Evolutionary conservation across 139 green algal species (phyloP).

Genomic region (Gonium pectorale): DNA sequence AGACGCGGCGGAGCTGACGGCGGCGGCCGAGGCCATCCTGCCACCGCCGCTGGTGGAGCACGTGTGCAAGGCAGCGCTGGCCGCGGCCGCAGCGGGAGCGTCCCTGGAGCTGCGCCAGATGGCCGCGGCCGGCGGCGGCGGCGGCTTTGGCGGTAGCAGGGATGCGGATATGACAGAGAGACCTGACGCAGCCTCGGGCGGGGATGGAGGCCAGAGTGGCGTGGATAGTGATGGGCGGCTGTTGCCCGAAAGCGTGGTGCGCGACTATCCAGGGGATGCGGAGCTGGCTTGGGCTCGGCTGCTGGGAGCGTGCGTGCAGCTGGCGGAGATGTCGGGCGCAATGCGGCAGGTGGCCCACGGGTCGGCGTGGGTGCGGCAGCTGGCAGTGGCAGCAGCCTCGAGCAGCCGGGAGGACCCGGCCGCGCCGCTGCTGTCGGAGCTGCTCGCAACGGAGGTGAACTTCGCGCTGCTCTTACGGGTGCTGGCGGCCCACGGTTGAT

Average conservation of each 20-base stretch:
- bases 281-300: conserved; percentile 42
- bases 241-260: background rate
- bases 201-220: too few species aligned
- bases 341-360: background rate
- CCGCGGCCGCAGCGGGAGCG: background rate
- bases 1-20: background rate
- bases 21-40: background rate
- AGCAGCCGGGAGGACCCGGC: background rate
- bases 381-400: background rate
- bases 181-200: too few species aligned
- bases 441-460: background rate
- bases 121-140: background rate
- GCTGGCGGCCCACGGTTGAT: background rate
- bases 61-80: background rate
- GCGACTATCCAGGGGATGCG: conserved; percentile 15
- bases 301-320: background rate
- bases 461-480: conserved; percentile 19
- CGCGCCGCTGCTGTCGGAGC: background rate
- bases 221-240: too few species aligned
- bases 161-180: background rate
- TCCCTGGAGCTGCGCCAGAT: conserved; percentile 1
- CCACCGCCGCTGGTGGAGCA: background rate
- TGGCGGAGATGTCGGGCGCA: background rate
- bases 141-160: too few species aligned
- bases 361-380: background rate